These are phyloP conservation scores for Phytophthora pinifolia DNA, from an alignment of 352 stramenopile genomes.

Conservation along the genomic window DNA sequence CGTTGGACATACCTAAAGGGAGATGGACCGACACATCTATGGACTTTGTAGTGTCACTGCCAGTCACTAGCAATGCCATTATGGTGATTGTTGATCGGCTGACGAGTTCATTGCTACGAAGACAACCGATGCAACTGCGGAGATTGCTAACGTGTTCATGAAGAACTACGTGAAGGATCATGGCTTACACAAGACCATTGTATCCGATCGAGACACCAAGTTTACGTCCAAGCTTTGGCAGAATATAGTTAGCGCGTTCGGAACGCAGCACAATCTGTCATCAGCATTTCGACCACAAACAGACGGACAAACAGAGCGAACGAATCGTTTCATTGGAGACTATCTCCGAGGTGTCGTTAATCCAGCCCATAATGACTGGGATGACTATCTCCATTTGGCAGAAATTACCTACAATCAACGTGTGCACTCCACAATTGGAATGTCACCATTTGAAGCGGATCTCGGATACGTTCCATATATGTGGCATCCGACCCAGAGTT, in stretches of 20 bases:
- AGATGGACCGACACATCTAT: conserved; percentile 18
- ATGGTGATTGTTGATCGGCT: conserved; percentile 11
- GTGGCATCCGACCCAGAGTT: conserved; percentile 11
- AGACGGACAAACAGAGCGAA: conserved; percentile 11
- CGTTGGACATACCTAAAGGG: conserved; percentile 10
- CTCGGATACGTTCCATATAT: conserved; percentile 15
- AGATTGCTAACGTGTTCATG: not conserved
- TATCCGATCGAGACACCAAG: conserved; percentile 3
- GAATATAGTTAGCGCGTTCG: not conserved
- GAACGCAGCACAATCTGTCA: conserved; percentile 5
- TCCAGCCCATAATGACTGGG: conserved; percentile 11
- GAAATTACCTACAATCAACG: conserved; percentile 15
- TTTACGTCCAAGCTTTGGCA: conserved; percentile 10
- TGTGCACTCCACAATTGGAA: conserved; percentile 8
- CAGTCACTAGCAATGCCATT: too few species aligned
- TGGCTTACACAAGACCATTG: conserved; percentile 3
- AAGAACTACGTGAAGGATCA: conserved; percentile 10
- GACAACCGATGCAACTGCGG: not conserved
- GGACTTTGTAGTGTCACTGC: conserved; percentile 14
- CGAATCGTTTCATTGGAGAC: conserved; percentile 10
- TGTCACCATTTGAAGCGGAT: conserved; percentile 17
- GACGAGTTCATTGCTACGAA: not conserved
- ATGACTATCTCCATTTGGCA: conserved; percentile 8
- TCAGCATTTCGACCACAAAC: conserved; percentile 8
- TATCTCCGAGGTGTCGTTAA: conserved; percentile 11